These are phyloP conservation scores for Malassezia psittaci DNA, from an alignment of 1,284 basidiomycete species.

Conservation along the genomic window DNA sequence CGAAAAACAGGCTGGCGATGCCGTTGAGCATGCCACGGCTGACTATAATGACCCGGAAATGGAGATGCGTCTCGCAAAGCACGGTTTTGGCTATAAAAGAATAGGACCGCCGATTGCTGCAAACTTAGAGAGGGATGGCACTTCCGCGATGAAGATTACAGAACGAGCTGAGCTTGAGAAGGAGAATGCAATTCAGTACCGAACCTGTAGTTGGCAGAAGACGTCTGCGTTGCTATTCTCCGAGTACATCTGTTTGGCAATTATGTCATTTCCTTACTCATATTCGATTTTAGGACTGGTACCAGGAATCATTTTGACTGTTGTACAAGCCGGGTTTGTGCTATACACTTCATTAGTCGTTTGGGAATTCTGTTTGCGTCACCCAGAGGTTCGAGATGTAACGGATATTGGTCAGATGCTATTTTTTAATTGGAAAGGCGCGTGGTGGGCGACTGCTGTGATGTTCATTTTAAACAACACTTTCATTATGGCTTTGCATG, in stretches of 20 bases:
- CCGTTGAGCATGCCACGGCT: too few species aligned
- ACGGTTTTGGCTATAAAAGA: not conserved
- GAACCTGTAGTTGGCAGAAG: not conserved
- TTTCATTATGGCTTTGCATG: not conserved
- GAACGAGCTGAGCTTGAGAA: not conserved
- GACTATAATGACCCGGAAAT: too few species aligned
- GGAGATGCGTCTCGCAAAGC: too few species aligned
- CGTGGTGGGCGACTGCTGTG: not conserved
- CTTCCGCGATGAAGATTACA: not conserved
- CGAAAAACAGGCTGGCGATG: too few species aligned
- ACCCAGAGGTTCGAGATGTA: not conserved
- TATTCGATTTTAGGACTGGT: not conserved
- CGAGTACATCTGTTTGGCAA: not conserved
- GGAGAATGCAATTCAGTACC: not conserved
- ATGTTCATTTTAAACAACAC: conserved; percentile 1
- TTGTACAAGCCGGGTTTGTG: not conserved
- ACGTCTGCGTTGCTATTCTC: not conserved
- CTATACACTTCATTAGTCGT: not conserved
- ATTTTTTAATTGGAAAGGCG: not conserved
- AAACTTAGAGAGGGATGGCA: not conserved
- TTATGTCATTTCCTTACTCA: not conserved
- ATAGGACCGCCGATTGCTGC: not conserved
- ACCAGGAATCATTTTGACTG: not conserved
- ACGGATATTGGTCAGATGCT: not conserved
- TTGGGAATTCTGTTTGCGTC: not conserved